phyloP scores from a whole-genome alignment of 257 asterid species.

The Capsicum chinense region DNA sequence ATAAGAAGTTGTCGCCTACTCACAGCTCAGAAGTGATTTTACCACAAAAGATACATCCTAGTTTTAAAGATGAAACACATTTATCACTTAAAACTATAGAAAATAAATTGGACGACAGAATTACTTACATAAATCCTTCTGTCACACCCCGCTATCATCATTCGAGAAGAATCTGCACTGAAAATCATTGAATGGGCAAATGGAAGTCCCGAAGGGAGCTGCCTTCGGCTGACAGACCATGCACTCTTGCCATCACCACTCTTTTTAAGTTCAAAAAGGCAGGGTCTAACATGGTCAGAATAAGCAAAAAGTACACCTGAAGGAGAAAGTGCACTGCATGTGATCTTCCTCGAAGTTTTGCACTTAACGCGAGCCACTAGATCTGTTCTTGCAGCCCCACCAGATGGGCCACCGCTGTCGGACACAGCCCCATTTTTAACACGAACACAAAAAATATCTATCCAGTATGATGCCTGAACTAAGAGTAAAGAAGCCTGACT shows the following conservation, averaged over 20 bases:
- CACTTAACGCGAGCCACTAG: constrained; percentile 77
- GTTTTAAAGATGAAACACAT: neutral
- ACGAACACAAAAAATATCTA: constrained; percentile 66
- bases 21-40: neutral
- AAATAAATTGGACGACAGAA: constrained; percentile 23
- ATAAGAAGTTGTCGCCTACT: neutral
- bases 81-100: neutral
- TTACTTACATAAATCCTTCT: constrained; percentile 75
- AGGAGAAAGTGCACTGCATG: constrained; percentile 88
- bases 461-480: constrained; percentile 61
- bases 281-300: constrained; percentile 84
- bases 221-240: constrained; percentile 69
- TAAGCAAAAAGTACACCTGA: constrained; percentile 81
- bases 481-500: constrained; percentile 63
- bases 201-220: constrained; percentile 68
- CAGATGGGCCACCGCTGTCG: constrained; percentile 55
- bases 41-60: neutral
- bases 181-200: constrained; percentile 85
- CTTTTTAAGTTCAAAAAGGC: constrained; percentile 73
- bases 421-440: constrained; percentile 53
- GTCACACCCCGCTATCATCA: constrained; percentile 87
- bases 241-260: constrained; percentile 53
- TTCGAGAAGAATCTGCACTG: constrained; percentile 79
- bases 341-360: constrained; percentile 78
- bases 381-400: constrained; percentile 62